Evolutionary conservation across 495 filamentous ascomycete species (phyloP), one percentile per base, ranked within the genome.

Genomic region (Penicillium crystallinum): DNA sequence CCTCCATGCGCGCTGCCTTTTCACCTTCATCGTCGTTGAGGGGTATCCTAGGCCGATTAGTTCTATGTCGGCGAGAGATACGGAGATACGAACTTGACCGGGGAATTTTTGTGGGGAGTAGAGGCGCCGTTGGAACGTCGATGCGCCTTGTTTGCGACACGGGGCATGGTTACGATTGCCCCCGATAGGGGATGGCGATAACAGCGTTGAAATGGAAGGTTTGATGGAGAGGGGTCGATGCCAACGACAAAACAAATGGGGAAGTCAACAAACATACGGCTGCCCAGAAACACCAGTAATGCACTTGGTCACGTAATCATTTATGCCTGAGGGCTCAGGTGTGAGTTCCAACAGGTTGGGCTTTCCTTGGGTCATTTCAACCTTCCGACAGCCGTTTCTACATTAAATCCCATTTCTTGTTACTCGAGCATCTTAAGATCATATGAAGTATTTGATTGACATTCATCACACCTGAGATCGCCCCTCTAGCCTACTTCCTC

Each of bases 11-110:
- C 59, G 86, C 84, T 31, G 90, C 90, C 70, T 95, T 97, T 68
- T 99, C 93, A 46, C 82, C 82, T 53, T 82, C 82, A 73, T 99
- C 93, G 79, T 99, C 93, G 70, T 97, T 97, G 35, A 99, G 80
- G 9, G 95, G 92, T 49, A 98, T 95, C 50, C 78, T 80, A 43
- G 41, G 11, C 5, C 44, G n/a, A 39, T 59, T 35, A 55, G 55
- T 56, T 53, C 47, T 46, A 36, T 56, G 25, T 51, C 36, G 22
- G 14, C 30, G 19, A 12, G 10, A 47, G n/a, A 27, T 36, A 25
- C 5, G 27, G 18, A 23, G 29, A 11, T 17, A 62, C 81, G 56
- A 78, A 88, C 84, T 87, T 89, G 30, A 89, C 67, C 27, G 85
- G 83, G 11, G 86, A 85, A 63, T 62, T 82, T 74, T 65, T 85